These are phyloP conservation scores for Entoloma clypeatum DNA, from an alignment of 1,284 basidiomycete genomes.

Conservation along the genomic window DNA sequence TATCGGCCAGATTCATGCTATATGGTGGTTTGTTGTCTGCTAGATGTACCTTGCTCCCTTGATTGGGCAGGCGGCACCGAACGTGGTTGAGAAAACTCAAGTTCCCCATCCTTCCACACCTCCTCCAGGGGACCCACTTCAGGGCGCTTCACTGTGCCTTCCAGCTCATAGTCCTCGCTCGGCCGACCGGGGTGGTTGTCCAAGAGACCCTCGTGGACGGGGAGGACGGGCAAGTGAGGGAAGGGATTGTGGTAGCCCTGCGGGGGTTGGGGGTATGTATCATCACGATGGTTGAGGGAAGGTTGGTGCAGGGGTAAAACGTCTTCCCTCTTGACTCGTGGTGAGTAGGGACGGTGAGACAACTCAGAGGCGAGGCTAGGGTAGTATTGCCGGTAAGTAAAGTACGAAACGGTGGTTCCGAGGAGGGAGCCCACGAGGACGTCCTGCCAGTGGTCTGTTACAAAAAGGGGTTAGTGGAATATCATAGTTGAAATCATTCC, in stretches of 20 bases:
- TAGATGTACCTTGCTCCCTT: too few species aligned
- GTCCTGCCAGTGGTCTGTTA: constrained; percentile 83
- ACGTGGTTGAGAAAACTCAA: constrained; percentile 12
- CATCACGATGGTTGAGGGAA: neutral
- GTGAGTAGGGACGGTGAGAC: constrained; percentile 75
- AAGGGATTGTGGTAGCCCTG: constrained; percentile 13
- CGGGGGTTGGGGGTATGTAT: neutral
- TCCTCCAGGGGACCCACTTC: constrained; percentile 32
- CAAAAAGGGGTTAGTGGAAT: neutral
- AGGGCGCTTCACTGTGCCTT: constrained; percentile 36
- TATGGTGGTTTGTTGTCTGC: too few species aligned
- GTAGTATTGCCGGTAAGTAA: constrained; percentile 81
- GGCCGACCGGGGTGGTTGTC: constrained; percentile 2
- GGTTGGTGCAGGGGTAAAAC: constrained; percentile 13
- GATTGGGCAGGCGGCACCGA: constrained; percentile 6
- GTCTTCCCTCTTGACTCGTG: constrained; percentile 54
- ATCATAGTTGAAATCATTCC: neutral
- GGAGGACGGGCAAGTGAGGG: neutral
- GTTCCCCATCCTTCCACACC: constrained; percentile 33
- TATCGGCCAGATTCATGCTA: too few species aligned
- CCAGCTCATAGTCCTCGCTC: constrained; percentile 27
- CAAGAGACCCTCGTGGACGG: constrained; percentile 3
- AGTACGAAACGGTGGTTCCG: constrained; percentile 72
- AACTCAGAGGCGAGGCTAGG: constrained; percentile 54
- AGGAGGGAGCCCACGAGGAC: constrained; percentile 78